Evolutionary conservation across 2,329 filamentous ascomycete genomes (phyloP).

Genomic region (Neonectria sp.): DNA sequence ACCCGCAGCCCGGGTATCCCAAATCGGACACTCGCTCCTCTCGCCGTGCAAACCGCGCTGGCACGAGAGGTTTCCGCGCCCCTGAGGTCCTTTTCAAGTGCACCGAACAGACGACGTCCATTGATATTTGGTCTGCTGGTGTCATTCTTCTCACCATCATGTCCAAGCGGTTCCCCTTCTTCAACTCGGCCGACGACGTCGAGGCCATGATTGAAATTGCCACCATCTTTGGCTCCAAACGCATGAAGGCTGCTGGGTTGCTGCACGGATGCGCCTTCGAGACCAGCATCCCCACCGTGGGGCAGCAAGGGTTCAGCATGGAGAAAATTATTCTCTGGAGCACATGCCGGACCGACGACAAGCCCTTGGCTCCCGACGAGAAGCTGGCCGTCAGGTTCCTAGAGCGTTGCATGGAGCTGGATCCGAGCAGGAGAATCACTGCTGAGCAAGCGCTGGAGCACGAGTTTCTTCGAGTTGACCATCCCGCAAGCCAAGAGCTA

Average conservation of each 20-base stretch:
- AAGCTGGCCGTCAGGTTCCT: conserved; percentile 81
- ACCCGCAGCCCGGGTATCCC: conserved; percentile 79
- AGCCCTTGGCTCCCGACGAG: conserved; percentile 75
- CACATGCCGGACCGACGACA: conserved; percentile 79
- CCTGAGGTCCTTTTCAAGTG: conserved; percentile 98
- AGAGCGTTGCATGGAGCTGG: conserved; percentile 80
- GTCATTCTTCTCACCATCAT: conserved; percentile 98
- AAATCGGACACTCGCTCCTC: conserved; percentile 92
- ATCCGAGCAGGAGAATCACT: conserved; percentile 81
- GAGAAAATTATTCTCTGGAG: conserved; percentile 98
- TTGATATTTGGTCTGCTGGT: conserved; percentile 97
- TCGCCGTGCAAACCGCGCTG: conserved; percentile 92
- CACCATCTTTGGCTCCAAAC: conserved; percentile 89
- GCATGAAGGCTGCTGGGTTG: conserved; percentile 86
- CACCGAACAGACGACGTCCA: conserved; percentile 92
- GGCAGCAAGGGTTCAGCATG: conserved; percentile 85
- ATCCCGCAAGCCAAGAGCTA: conserved; percentile 48
- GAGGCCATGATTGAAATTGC: conserved; percentile 98
- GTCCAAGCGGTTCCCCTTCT: conserved; percentile 94
- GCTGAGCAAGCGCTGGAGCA: conserved; percentile 82
- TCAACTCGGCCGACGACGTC: conserved; percentile 98
- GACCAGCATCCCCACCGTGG: conserved; percentile 92
- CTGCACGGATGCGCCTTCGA: conserved; percentile 94
- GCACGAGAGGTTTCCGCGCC: conserved; percentile 94
- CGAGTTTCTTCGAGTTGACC: conserved; percentile 71